These are phyloP conservation scores for Acorus gramineus DNA, from an alignment of 106 monocot genomes.

Conservation along the genomic window DNA sequence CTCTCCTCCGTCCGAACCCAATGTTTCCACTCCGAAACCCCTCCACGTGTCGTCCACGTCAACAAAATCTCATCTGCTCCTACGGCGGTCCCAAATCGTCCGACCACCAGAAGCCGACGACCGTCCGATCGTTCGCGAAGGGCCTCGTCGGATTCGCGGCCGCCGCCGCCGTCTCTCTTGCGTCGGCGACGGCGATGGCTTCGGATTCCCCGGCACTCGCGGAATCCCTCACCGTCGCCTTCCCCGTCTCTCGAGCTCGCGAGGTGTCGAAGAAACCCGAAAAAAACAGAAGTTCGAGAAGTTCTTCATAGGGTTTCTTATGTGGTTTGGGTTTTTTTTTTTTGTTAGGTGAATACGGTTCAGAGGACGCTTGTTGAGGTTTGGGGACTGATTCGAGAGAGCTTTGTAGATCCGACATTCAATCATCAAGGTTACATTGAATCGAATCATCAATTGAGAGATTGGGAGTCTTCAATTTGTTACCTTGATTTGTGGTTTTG, in stretches of 20 bases:
- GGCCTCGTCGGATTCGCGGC: conserved; percentile 31
- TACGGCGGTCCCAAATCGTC: no score
- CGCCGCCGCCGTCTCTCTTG: conserved; percentile 26
- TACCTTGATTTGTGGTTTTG: background rate
- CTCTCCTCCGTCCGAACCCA: no score
- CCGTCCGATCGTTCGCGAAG: conserved; percentile 1
- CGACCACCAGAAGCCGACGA: background rate
- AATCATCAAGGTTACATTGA: conserved; percentile 75
- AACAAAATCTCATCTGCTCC: no score
- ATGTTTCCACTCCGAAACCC: no score
- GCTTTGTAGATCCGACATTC: conserved; percentile 92
- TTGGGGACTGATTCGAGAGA: conserved; percentile 95
- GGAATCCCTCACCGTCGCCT: conserved; percentile 87
- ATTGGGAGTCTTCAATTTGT: background rate
- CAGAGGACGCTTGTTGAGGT: conserved; percentile 90
- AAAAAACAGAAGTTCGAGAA: no score
- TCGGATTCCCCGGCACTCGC: conserved; percentile 43
- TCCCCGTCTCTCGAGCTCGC: conserved; percentile 67
- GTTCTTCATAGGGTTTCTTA: background rate
- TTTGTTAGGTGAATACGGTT: conserved; percentile 65
- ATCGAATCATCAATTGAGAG: background rate
- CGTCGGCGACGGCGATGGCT: conserved; percentile 15
- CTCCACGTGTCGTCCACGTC: no score
- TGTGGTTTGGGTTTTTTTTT: background rate
- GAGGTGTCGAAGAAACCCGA: conserved; percentile 31